Evolutionary conservation across 495 filamentous ascomycete species (phyloP).

Genomic region (Talaromyces adpressus): DNA sequence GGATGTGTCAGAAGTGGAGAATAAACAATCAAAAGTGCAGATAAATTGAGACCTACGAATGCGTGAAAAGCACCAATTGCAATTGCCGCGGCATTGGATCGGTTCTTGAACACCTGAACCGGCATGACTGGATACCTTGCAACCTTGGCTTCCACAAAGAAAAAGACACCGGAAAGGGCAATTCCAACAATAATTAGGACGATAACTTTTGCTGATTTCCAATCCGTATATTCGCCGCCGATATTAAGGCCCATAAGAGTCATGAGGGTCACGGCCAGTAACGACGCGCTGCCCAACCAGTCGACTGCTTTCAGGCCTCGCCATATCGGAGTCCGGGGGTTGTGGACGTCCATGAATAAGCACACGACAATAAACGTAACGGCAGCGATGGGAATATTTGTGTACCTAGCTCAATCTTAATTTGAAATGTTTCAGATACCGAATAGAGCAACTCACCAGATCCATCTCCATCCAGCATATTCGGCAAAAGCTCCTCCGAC

Average conservation of each 20-base stretch:
- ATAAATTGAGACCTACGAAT: conserved; percentile 52
- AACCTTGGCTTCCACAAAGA: conserved; percentile 59
- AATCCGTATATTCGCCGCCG: conserved; percentile 64
- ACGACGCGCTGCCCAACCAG: conserved; percentile 61
- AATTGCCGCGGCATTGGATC: conserved; percentile 53
- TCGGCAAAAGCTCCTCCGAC: conserved; percentile 57
- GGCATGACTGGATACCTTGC: conserved; percentile 75
- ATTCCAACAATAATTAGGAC: conserved; percentile 70
- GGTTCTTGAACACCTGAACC: conserved; percentile 51
- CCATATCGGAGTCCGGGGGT: conserved; percentile 45
- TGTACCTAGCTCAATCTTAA: background rate
- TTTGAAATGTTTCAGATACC: conserved; percentile 5
- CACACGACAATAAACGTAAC: conserved; percentile 50
- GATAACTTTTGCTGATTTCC: conserved; percentile 66
- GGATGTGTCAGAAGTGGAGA: conserved; percentile 20
- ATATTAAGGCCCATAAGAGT: conserved; percentile 69
- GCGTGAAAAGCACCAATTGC: conserved; percentile 44
- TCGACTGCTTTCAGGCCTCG: conserved; percentile 70
- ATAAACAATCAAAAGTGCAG: conserved; percentile 9
- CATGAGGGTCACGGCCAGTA: conserved; percentile 69
- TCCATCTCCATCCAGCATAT: conserved; percentile 40
- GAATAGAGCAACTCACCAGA: conserved; percentile 22
- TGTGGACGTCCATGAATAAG: conserved; percentile 54
- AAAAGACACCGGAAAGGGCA: conserved; percentile 52
- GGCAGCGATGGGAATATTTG: conserved; percentile 55